A percentile compares a stretch with the other conserved stretches of the same genome.
Evolutionary conservation across 345 rosid species (phyloP).

Genomic region (Eucalyptus polyanthemos): DNA sequence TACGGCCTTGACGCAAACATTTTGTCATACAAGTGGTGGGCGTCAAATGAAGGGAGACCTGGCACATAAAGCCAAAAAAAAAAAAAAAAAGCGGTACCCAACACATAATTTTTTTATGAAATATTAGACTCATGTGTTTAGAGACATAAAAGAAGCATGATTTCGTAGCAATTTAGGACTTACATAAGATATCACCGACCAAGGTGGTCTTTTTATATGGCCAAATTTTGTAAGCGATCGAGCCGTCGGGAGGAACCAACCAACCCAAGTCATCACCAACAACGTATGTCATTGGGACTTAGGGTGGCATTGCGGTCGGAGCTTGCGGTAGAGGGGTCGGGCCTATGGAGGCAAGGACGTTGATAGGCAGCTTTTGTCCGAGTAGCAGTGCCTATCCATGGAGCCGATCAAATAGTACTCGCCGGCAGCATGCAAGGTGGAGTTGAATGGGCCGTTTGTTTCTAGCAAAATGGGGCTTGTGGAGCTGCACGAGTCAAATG

Average conservation of each 20-base stretch:
- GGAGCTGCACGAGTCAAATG: conserved; percentile 21
- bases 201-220: conserved; percentile 14
- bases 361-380: conserved; percentile 6
- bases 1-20: too few species aligned
- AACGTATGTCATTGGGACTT: not conserved
- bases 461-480: conserved; percentile 9
- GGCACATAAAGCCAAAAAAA: too few species aligned
- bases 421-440: conserved; percentile 16
- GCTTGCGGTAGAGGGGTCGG: not conserved
- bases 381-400: conserved; percentile 14
- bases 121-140: too few species aligned
- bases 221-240: conserved; percentile 20
- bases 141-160: too few species aligned
- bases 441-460: conserved; percentile 13
- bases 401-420: conserved; percentile 23
- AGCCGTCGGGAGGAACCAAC: conserved; percentile 6
- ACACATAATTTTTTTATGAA: too few species aligned
- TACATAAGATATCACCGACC: not conserved
- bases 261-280: conserved; percentile 22
- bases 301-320: conserved; percentile 6
- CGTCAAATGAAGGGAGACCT: too few species aligned
- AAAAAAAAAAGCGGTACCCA: too few species aligned
- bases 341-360: not conserved
- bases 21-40: too few species aligned
- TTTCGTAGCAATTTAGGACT: too few species aligned